phyloP scores from a whole-genome alignment of 225 moss, liverwort and hornwort species.

The Pleurozium schreberi region DNA sequence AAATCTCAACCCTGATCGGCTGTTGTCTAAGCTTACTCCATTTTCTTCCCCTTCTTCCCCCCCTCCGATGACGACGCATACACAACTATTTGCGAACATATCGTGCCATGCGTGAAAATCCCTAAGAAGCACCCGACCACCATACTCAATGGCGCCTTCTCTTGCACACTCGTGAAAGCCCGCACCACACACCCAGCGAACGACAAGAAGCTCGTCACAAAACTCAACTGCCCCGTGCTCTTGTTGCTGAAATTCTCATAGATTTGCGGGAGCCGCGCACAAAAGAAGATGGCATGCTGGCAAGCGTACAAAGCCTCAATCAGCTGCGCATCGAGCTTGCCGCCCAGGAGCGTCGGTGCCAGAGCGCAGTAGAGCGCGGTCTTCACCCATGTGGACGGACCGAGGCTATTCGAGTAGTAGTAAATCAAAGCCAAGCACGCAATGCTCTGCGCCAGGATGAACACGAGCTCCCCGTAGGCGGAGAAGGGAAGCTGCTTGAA shows the following conservation, averaged over 20 bases:
- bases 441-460: constrained; percentile 72
- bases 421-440: constrained; percentile 57
- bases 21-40: background rate
- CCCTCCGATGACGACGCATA: constrained; percentile 5
- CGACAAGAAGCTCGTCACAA: constrained; percentile 65
- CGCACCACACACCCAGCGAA: constrained; percentile 62
- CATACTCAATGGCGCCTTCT: constrained; percentile 71
- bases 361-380: constrained; percentile 79
- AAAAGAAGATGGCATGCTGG: constrained; percentile 73
- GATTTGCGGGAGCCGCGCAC: constrained; percentile 77
- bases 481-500: constrained; percentile 81
- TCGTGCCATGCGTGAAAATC: constrained; percentile 48
- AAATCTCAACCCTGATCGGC: background rate
- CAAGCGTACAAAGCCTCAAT: constrained; percentile 69
- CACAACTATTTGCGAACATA: constrained; percentile 51
- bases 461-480: constrained; percentile 87
- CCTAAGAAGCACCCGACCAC: constrained; percentile 58
- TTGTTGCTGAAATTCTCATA: constrained; percentile 69
- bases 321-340: constrained; percentile 49
- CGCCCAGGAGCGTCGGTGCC: constrained; percentile 60
- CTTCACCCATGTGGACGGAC: constrained; percentile 49
- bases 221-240: constrained; percentile 83
- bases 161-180: constrained; percentile 73
- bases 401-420: constrained; percentile 47
- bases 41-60: constrained; percentile 13